A percentile compares a stretch with the other conserved stretches of the same genome.
Evolutionary conservation across 2,329 filamentous ascomycete genomes (phyloP).

Genomic region (Paramyrothecium sp.): DNA sequence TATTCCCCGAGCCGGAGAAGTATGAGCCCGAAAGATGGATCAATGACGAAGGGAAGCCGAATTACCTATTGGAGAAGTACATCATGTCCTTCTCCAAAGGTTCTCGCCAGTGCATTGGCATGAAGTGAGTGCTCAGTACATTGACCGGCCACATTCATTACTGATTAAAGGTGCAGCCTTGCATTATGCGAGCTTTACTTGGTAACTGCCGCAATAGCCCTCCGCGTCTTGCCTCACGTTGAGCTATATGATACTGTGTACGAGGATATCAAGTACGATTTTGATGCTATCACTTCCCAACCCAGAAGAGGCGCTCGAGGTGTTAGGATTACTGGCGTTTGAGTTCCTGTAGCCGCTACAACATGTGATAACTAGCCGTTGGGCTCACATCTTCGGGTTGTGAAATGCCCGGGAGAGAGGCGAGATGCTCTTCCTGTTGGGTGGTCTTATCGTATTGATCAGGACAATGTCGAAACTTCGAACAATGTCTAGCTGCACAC

Average conservation of each 20-base stretch:
- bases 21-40: conserved; percentile 31
- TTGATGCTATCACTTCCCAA: conserved; percentile 16
- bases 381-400: too few relatives aligned
- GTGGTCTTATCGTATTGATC: too few relatives aligned
- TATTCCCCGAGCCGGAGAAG: conserved; percentile 28
- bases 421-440: too few relatives aligned
- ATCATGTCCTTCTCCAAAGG: conserved; percentile 17
- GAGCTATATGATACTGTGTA: conserved; percentile 12
- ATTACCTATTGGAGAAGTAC: conserved; percentile 19
- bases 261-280: conserved; percentile 15
- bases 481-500: too few relatives aligned
- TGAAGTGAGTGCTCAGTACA: conserved; percentile 11
- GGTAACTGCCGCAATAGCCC: conserved; percentile 10
- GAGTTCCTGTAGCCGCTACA: too few relatives aligned
- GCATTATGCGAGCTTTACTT: conserved; percentile 17
- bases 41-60: conserved; percentile 15
- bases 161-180: conserved; percentile 2
- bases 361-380: too few relatives aligned
- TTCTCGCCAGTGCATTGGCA: conserved; percentile 17
- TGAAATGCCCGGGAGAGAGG: too few relatives aligned
- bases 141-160: accelerated
- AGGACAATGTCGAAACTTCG: too few relatives aligned
- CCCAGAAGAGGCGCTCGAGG: conserved; percentile 12
- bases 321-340: neutral
- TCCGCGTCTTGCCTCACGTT: conserved; percentile 11